These are phyloP conservation scores for Phytophthora macrochlamydospora DNA, from an alignment of 352 stramenopile genomes.

Conservation along the genomic window DNA sequence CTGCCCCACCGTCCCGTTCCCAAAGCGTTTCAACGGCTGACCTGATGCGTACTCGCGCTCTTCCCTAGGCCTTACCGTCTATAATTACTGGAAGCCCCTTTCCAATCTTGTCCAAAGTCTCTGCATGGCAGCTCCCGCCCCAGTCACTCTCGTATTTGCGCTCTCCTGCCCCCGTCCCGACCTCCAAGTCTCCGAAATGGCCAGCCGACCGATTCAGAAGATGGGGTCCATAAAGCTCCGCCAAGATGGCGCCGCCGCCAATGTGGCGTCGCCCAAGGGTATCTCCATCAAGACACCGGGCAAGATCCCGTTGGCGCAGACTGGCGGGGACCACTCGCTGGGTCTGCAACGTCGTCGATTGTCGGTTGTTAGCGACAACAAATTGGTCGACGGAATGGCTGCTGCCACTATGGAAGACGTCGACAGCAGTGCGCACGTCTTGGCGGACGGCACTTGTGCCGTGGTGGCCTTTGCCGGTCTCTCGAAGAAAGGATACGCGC, in stretches of 20 bases:
- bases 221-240: constrained; percentile 62
- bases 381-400: constrained; percentile 79
- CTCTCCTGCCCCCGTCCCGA: not conserved
- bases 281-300: constrained; percentile 78
- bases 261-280: constrained; percentile 82
- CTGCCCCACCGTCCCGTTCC: too few species aligned
- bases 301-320: constrained; percentile 42
- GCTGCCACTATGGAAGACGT: constrained; percentile 64
- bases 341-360: constrained; percentile 67
- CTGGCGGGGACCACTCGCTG: constrained; percentile 55
- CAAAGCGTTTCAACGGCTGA: too few species aligned
- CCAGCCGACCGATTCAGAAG: constrained; percentile 46
- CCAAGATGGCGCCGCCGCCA: constrained; percentile 59
- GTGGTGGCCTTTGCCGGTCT: constrained; percentile 75
- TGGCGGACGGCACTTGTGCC: constrained; percentile 62
- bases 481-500: constrained; percentile 85
- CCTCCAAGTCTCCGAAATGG: constrained; percentile 32
- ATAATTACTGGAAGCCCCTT: constrained; percentile 37
- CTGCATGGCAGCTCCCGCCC: not conserved
- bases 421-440: constrained; percentile 42
- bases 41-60: too few species aligned
- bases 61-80: constrained; percentile 8
- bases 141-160: constrained; percentile 37
- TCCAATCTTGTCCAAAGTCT: not conserved
- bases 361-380: constrained; percentile 83